These are phyloP conservation scores for Psilocybe cyanescens DNA, from an alignment of 768 basidiomycete genomes.

Conservation along the genomic window DNA sequence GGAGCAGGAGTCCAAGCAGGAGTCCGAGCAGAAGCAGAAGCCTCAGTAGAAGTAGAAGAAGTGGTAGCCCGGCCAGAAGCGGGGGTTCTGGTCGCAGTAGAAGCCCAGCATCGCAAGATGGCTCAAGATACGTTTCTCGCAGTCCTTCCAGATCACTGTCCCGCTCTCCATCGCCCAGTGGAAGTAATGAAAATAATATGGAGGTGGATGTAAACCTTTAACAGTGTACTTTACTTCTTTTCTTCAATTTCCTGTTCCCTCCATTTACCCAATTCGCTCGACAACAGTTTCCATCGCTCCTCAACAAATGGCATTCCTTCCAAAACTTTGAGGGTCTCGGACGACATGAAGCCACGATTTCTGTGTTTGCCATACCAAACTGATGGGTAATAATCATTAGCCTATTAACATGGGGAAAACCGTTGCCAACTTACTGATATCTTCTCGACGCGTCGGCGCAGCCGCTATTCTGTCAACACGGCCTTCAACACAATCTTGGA, in stretches of 20 bases:
- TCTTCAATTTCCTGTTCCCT: conserved; percentile 45
- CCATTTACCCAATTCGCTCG: conserved; percentile 64
- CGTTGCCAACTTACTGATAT: conserved; percentile 65
- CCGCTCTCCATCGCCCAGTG: conserved; percentile 49
- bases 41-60: conserved; percentile 21
- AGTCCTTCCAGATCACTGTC: conserved; percentile 60
- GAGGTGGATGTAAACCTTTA: conserved; percentile 21
- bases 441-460: conserved; percentile 82
- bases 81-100: conserved; percentile 6
- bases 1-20: conserved; percentile 27
- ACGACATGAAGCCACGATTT: conserved; percentile 79
- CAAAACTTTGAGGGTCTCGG: conserved; percentile 55
- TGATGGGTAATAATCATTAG: conserved; percentile 27
- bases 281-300: conserved; percentile 70
- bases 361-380: conserved; percentile 79
- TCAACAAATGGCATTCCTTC: conserved; percentile 60
- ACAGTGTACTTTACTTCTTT: conserved; percentile 37
- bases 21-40: conserved; percentile 7
- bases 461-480: conserved; percentile 73
- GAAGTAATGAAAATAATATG: conserved; percentile 51
- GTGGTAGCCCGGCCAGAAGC: conserved; percentile 30
- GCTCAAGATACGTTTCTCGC: conserved; percentile 66
- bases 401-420: background rate
- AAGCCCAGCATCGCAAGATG: conserved; percentile 46
- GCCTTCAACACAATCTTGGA: conserved; percentile 78